Percentiles rank a stretch among this genome's conserved stretches.
Evolutionary conservation across 768 basidiomycete genomes (phyloP).

Genomic region (Rhizopogon sp.): DNA sequence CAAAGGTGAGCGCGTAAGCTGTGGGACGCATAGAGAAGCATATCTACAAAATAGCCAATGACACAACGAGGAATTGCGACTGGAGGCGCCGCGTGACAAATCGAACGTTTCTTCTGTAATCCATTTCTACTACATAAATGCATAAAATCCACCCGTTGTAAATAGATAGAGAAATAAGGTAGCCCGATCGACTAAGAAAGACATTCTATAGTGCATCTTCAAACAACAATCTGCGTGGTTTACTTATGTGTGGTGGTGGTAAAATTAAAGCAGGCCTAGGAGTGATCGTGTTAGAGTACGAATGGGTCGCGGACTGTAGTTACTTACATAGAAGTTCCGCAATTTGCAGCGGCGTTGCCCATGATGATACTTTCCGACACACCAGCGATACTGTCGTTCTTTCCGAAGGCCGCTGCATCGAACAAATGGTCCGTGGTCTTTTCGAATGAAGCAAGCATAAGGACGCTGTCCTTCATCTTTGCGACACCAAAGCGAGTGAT

Average conservation of each 20-base stretch:
- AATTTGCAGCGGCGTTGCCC: slow-evolving; percentile 93
- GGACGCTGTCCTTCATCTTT: slow-evolving; percentile 98
- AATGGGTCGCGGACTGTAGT: neutral
- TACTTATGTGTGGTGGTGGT: slow-evolving; percentile 26
- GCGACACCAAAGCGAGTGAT: slow-evolving; percentile 99
- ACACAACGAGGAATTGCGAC: no score
- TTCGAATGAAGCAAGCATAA: slow-evolving; percentile 99
- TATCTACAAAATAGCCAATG: no score
- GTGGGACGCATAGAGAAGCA: no score
- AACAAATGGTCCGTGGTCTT: slow-evolving; percentile 99
- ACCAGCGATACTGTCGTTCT: slow-evolving; percentile 91
- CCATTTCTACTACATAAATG: no score
- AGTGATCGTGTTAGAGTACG: slow-evolving; percentile 1
- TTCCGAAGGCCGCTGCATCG: slow-evolving; percentile 94
- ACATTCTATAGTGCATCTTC: slow-evolving; percentile 24
- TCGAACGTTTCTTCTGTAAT: no score
- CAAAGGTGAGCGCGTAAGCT: no score
- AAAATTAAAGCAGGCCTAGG: slow-evolving; percentile 31
- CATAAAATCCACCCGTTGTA: neutral
- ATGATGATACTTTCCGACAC: slow-evolving; percentile 99
- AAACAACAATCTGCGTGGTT: slow-evolving; percentile 30
- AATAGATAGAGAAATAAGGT: slow-evolving; percentile 1
- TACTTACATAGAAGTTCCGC: slow-evolving; percentile 87
- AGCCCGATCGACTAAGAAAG: neutral
- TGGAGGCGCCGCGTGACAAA: no score